These are phyloP conservation scores for Hypoxylon sp. DNA, from an alignment of 2,329 filamentous ascomycete species.

Conservation along the genomic window DNA sequence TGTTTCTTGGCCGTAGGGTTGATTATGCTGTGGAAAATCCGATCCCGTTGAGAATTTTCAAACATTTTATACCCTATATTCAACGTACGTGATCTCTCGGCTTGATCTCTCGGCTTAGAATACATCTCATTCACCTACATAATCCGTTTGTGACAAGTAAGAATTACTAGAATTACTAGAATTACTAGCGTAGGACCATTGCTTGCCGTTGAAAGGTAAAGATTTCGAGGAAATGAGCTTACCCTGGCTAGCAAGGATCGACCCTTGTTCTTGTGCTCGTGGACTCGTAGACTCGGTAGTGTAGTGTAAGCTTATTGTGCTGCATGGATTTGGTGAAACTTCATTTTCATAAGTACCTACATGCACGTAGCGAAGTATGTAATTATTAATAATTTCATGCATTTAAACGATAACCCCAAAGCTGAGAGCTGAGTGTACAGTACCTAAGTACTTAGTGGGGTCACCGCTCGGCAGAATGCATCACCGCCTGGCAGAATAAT, in stretches of 20 bases:
- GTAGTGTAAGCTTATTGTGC: conserved; percentile 2
- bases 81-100: conserved; percentile 13
- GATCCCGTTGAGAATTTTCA: conserved; percentile 9
- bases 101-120: conserved; percentile 20
- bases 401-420: neutral
- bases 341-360: neutral
- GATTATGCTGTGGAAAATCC: conserved; percentile 16
- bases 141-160: conserved; percentile 3
- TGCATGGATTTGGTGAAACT: neutral
- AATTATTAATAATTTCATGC: too few species aligned
- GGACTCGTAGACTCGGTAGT: neutral
- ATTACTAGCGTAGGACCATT: conserved; percentile 5
- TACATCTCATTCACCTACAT: neutral
- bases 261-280: neutral
- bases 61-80: conserved; percentile 30
- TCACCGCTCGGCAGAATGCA: conserved; percentile 42
- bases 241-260: neutral
- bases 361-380: neutral
- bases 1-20: neutral
- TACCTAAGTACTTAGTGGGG: conserved; percentile 28
- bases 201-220: conserved; percentile 8
- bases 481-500: conserved; percentile 43
- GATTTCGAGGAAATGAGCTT: neutral
- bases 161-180: conserved; percentile 9
- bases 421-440: too few species aligned